Conservation (phyloP, 2,329 filamentous ascomycete species). For the Beauveria sp. region DNA sequence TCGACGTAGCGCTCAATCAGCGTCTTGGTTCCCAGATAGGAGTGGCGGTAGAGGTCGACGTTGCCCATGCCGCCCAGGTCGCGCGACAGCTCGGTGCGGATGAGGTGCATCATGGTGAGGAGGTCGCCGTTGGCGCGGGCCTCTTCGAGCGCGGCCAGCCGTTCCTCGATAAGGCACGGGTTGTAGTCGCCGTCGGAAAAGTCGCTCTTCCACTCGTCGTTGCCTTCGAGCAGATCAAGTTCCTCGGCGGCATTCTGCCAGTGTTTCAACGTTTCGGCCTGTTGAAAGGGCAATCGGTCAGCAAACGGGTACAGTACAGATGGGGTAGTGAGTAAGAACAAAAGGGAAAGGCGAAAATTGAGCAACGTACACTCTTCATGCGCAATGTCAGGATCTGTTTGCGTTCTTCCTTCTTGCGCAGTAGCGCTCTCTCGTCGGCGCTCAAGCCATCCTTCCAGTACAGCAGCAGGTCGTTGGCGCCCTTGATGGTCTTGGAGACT, state of each 20-base stretch:
- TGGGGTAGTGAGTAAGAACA: too few relatives aligned
- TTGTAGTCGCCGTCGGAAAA: conserved; percentile 60
- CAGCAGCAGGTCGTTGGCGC: conserved; percentile 34
- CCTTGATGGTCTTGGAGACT: conserved; percentile 27
- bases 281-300: not conserved
- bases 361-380: conserved; percentile 55
- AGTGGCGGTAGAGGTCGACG: conserved; percentile 72
- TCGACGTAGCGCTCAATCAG: conserved; percentile 83
- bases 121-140: conserved; percentile 67
- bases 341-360: not conserved
- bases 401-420: conserved; percentile 44
- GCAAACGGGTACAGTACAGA: too few relatives aligned
- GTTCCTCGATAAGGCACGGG: conserved; percentile 56
- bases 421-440: conserved; percentile 40
- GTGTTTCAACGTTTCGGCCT: conserved; percentile 62
- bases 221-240: conserved; percentile 71
- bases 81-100: conserved; percentile 73
- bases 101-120: conserved; percentile 67
- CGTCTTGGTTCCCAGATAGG: conserved; percentile 77
- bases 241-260: conserved; percentile 72
- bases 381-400: conserved; percentile 56
- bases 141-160: conserved; percentile 66
- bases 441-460: conserved; percentile 47
- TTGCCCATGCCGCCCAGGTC: conserved; percentile 84
- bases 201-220: conserved; percentile 73